Evolutionary conservation across 768 basidiomycete species (phyloP), one percentile per base, ranked within the genome.

Genomic region (Lactifluus subvellereus): DNA sequence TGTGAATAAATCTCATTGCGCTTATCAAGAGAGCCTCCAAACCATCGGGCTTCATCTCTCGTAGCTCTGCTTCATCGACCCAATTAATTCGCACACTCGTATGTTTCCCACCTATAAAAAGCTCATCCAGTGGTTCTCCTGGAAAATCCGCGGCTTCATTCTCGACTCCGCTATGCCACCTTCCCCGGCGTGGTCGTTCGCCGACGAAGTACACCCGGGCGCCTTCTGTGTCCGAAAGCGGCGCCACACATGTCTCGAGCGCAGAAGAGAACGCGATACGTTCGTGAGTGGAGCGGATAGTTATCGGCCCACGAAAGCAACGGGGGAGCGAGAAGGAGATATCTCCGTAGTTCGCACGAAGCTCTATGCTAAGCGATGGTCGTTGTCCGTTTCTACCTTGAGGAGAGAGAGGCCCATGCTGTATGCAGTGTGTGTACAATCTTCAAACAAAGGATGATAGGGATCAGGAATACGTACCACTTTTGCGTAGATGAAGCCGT

Each of bases 51-150:
- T n/a, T 48, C 53, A 30, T 38, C 53, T 48, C 22, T 6, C 20
- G 52, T 9, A 40, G 52, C 35, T 60, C 59, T 20, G 45, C 20
- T 47, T 60, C 60, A 22, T n/a, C 60, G 8, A 27, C 27, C 60
- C 27, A 27, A 27, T 27, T 27, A 27, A 27, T 27, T 27, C 27
- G 27, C 27, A 27, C 27, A 27, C 27, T 45, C 11, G 33, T 60
- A 10, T 45, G 30, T 13, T 33, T 22, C 22, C 57, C 57, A 10
- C 14, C 5, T 2, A 58, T 14, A 4, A 16, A 18, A 50, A 58
- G 57, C 27, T 22, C 38, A 14, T 58, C 57, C 37, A 38, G 9
- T 27, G 22, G 20, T 32, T 58, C 37, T 32, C 49, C 57, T 8
- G 4, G 20, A 18, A 33, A 37, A 4, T 35, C 30, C 16, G 8